Conservation (phyloP, 371 early-diverging fungal genomes). For the Saksenaea vasiformis region DNA sequence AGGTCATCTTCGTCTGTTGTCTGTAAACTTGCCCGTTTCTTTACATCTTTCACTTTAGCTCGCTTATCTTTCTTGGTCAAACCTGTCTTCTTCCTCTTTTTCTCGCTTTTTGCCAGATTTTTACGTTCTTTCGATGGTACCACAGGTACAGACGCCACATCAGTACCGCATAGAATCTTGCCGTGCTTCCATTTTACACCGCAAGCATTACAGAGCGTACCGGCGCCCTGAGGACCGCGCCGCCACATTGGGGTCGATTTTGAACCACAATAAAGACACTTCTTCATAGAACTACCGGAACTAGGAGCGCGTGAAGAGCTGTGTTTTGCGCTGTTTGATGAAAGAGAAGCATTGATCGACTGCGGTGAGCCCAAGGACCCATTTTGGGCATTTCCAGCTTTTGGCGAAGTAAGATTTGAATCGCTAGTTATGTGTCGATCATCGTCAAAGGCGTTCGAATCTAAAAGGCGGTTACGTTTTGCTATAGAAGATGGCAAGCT, state of each 20-base stretch:
- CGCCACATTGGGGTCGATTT: constrained; percentile 91
- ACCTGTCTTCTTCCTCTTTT: constrained; percentile 21
- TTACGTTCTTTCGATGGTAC: constrained; percentile 4
- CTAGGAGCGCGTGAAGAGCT: constrained; percentile 1
- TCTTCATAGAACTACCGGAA: constrained; percentile 26
- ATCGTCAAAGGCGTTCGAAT: background rate
- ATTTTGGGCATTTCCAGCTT: background rate
- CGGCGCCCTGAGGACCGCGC: constrained; percentile 79
- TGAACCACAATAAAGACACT: constrained; percentile 80
- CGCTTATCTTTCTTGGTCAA: constrained; percentile 17
- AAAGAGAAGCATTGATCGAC: background rate
- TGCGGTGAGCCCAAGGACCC: constrained; percentile 1
- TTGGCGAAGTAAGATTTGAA: background rate
- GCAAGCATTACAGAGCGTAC: constrained; percentile 88
- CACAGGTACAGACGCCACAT: background rate
- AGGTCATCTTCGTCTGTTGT: constrained; percentile 5
- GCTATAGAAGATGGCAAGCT: background rate
- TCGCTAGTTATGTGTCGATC: background rate
- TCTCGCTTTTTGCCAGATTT: background rate
- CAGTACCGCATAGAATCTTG: constrained; percentile 53
- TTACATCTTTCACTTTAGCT: constrained; percentile 17
- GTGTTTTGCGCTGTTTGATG: background rate
- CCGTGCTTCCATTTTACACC: constrained; percentile 89
- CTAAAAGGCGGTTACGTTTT: background rate
- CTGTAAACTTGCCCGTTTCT: constrained; percentile 6